phyloP scores from a whole-genome alignment of 345 rosid species.

The Euphorbia tirucalli region DNA sequence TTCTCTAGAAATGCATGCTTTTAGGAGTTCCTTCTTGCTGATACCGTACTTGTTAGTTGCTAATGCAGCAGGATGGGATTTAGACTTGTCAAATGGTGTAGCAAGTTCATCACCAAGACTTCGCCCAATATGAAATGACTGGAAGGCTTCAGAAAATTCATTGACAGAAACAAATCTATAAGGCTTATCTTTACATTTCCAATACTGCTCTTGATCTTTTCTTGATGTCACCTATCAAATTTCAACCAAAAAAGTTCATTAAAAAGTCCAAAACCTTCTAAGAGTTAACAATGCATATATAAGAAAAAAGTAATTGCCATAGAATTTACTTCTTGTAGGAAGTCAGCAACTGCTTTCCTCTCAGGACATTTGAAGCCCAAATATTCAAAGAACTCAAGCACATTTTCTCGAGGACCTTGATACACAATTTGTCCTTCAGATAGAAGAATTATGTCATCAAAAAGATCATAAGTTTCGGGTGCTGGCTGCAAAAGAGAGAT shows the following conservation, averaged over 20 bases:
- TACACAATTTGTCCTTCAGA: conserved; percentile 79
- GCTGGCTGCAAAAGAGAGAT: conserved; percentile 87
- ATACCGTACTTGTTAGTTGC: conserved; percentile 65
- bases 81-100: conserved; percentile 64
- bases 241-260: neutral
- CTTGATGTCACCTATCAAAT: conserved; percentile 53
- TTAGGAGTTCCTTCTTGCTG: conserved; percentile 54
- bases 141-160: conserved; percentile 66
- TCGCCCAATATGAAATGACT: conserved; percentile 59
- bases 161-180: conserved; percentile 52
- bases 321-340: conserved; percentile 65
- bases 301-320: neutral
- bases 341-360: conserved; percentile 85
- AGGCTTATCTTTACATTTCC: conserved; percentile 57
- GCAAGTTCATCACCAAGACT: conserved; percentile 65
- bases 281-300: neutral
- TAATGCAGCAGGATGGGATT: conserved; percentile 70
- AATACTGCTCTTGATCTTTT: conserved; percentile 84
- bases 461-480: conserved; percentile 69
- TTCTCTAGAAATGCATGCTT: conserved; percentile 77
- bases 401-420: conserved; percentile 66
- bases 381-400: conserved; percentile 61
- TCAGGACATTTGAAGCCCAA: conserved; percentile 73
- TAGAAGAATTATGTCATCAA: conserved; percentile 71
- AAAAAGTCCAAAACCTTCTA: neutral